Conservation (phyloP, 371 early-diverging fungal species). For the Saksenaea oblongispora region DNA sequence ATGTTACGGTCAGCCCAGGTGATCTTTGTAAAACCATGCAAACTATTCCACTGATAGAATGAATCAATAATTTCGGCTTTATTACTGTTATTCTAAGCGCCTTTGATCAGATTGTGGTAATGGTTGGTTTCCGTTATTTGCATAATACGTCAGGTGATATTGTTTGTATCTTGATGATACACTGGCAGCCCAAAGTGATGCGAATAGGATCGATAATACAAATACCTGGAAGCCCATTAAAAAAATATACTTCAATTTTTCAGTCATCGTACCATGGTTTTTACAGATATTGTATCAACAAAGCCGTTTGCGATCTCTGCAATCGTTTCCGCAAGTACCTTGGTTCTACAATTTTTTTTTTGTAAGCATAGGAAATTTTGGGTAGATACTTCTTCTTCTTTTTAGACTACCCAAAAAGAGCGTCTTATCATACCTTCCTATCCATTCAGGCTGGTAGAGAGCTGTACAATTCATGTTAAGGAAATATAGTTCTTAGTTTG, state of each 20-base stretch:
- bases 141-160: neutral
- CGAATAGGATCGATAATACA: neutral
- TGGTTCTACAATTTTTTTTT: slow-evolving; percentile 5
- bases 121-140: neutral
- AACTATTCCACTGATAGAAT: neutral
- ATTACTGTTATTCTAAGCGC: neutral
- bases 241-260: neutral
- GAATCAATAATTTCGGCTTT: neutral
- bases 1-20: slow-evolving; percentile 26
- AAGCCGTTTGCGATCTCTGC: slow-evolving; percentile 22
- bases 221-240: neutral
- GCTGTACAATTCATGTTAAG: neutral
- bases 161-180: neutral
- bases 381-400: too few species aligned
- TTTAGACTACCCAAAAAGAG: neutral
- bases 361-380: neutral
- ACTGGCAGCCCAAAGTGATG: neutral
- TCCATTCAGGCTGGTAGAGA: slow-evolving; percentile 19
- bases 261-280: slow-evolving; percentile 16
- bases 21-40: slow-evolving; percentile 8
- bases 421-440: slow-evolving; percentile 13
- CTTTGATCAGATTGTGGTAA: neutral
- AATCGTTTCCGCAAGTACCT: slow-evolving; percentile 21
- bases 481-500: neutral
- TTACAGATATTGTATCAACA: slow-evolving; percentile 18